A percentile compares a stretch with the other conserved stretches of the same genome.
These are phyloP conservation scores for Kodamaea arcana DNA, from an alignment of 1,139 yeast species.

Conservation along the genomic window DNA sequence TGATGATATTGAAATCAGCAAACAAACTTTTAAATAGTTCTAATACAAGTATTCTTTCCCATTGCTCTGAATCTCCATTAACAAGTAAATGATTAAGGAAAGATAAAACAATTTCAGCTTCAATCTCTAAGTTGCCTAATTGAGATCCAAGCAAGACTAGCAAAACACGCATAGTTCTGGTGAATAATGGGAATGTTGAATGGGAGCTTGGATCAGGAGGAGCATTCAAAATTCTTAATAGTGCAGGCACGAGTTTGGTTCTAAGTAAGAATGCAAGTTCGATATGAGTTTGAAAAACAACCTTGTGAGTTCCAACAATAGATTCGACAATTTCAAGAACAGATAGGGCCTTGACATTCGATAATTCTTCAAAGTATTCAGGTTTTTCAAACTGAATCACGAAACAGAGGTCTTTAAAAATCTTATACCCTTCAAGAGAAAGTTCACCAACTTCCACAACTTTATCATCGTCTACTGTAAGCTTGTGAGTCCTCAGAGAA, in stretches of 20 bases:
- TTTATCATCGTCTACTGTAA: constrained; percentile 43
- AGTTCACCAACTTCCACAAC: constrained; percentile 43
- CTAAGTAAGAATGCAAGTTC: constrained; percentile 67
- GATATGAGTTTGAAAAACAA: constrained; percentile 51
- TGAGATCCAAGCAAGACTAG: constrained; percentile 59
- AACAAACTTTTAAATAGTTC: constrained; percentile 67
- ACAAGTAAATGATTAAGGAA: constrained; percentile 63
- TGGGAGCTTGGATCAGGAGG: neutral
- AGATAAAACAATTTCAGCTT: constrained; percentile 76
- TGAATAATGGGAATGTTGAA: constrained; percentile 54
- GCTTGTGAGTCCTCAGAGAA: constrained; percentile 27
- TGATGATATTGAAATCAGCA: constrained; percentile 50
- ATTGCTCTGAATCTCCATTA: constrained; percentile 25
- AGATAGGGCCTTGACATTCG: constrained; percentile 57
- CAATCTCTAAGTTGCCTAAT: constrained; percentile 59
- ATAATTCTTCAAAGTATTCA: constrained; percentile 37
- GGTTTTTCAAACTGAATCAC: constrained; percentile 61
- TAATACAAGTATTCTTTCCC: constrained; percentile 72
- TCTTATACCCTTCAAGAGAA: constrained; percentile 65
- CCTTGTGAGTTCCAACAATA: constrained; percentile 51
- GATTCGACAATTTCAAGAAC: constrained; percentile 81
- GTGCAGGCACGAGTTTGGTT: constrained; percentile 66
- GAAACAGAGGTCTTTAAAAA: constrained; percentile 69
- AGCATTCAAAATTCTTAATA: constrained; percentile 61
- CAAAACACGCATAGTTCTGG: constrained; percentile 71